Base-by-base conservation (phyloP, 768 basidiomycete genomes). In the Leccinum aurantiacum region DNA sequence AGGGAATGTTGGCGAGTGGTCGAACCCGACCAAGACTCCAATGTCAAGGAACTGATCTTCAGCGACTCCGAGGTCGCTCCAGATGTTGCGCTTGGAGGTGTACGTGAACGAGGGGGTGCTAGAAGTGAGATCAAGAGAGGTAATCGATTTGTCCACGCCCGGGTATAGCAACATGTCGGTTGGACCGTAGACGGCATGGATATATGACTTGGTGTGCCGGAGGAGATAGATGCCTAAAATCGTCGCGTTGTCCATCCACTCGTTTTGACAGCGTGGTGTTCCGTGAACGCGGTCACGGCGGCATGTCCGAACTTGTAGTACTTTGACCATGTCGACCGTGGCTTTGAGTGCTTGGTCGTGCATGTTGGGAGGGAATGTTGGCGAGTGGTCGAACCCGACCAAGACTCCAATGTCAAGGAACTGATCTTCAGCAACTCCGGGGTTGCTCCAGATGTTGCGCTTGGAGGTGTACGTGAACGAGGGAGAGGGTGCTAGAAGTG, bases 41-140 rank as follows among this genome's bases (percentile, higher is more conserved):
- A 95, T 83, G 74, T 99, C 97, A 64, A 98, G 86, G 76, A 98
- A 96, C 70, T 97, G 95, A 70, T 97, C 95, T 65, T 93, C 88
- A 98, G 25, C 25, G 4, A 25, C 79, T 8, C 76, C 80, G 44
- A 89, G 77, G 60, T 88, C 86, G n/a, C 69, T 76, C 59, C 97
- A 79, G 63, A 98, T 79, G 25, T 77, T 71, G 35, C 86, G 83
- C 73, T 97, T 98, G 51, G 93, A 90, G 24, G 89, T 84, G 74
- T 84, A 97, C 14, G 88, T 87, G 77, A 98, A 95, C 1, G 88
- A 82, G 1, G 91, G 89, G 48, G 78, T 79, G 47, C 81, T 60
- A 37, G 86, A 80, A 54, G 81, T 74, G 60, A 96, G 85, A 76
- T 98, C 91, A n/a, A n/a, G n/a, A n/a, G 87, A 84, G 52, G 90